Evolutionary conservation across 805 yeast genomes (phyloP), one percentile per base, ranked within the genome.

Genomic region (Hanseniaspora pseudoguilliermondii): DNA sequence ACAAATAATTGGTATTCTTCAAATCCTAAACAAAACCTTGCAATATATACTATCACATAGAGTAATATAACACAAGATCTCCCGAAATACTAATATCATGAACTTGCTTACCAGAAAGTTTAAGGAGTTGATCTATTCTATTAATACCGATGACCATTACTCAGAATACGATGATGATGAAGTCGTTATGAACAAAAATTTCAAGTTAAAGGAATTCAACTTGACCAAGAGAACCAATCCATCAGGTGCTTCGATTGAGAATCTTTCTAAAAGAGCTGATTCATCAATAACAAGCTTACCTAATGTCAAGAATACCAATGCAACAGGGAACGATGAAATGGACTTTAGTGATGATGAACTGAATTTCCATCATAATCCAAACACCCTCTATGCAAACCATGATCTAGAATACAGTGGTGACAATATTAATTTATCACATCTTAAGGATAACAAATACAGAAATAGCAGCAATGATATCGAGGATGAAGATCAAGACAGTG

Each of bases 91-190:
- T 20, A 2, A 11, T 21, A 3, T 4, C 15, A 71, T 73, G 76
- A 62, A 67, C 43, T 63, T 68, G 0, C 66, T 73, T 55, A 72
- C 69, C 57, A 75, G 76, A 60, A 75, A 71, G 61, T 66, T 81
- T 63, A 82, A 74, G 64, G 83, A 82, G 67, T 71, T 82, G 60
- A 64, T 82, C 15, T 83, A 83, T 65, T 77, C 84, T 13, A 69
- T 83, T 58, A 79, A 81, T 49, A 81, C 88, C 6, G 77, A 75
- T 53, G 89, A 83, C 62, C 80, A 84, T 61, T 83, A 83, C 61
- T 83, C 89, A 0, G 88, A 81, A 60, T 83, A 74, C 63, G 78
- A 80, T 60, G 71, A 79, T 16, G 68, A 76, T 42, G 74, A 73
- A 36, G 63, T 65, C 64, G 71, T 70, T 61, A 63, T 75, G 38